Percentiles rank a stretch among this genome's conserved stretches.
Conservation (phyloP, 768 basidiomycete species). For the Pseudohyphozyma bogoriensis region DNA sequence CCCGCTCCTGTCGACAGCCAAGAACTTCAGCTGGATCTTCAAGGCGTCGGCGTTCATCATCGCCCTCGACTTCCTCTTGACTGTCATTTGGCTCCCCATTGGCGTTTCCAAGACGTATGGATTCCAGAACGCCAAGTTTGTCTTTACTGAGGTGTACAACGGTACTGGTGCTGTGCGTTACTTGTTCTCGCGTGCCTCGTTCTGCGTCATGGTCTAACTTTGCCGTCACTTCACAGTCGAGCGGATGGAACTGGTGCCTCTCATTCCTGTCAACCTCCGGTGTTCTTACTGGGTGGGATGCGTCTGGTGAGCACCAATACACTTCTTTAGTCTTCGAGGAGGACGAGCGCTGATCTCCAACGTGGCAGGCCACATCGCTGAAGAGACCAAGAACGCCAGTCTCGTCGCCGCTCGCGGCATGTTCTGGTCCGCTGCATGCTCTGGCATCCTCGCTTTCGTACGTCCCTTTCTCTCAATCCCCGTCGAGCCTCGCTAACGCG, state of each 20-base stretch:
- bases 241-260: conserved; percentile 85
- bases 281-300: conserved; percentile 83
- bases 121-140: conserved; percentile 70
- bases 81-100: conserved; percentile 84
- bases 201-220: too few relatives aligned
- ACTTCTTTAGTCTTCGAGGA: too few relatives aligned
- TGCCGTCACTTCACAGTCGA: conserved; percentile 36
- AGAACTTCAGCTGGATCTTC: conserved; percentile 62
- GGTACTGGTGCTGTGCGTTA: conserved; percentile 58
- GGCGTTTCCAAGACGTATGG: conserved; percentile 82
- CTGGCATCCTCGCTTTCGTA: conserved; percentile 66
- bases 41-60: conserved; percentile 62
- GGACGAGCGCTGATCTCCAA: too few relatives aligned
- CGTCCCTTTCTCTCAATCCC: conserved; percentile 71
- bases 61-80: conserved; percentile 77
- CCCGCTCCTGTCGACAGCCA: conserved; percentile 28
- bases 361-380: conserved; percentile 75
- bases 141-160: conserved; percentile 74
- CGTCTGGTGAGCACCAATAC: conserved; percentile 36
- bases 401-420: conserved; percentile 75
- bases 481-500: conserved; percentile 47
- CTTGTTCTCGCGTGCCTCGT: not conserved
- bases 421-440: conserved; percentile 62
- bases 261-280: conserved; percentile 81
- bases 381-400: conserved; percentile 77